phyloP scores from a whole-genome alignment of 23 red algal species.

The Gracilaria vermiculophylla region DNA sequence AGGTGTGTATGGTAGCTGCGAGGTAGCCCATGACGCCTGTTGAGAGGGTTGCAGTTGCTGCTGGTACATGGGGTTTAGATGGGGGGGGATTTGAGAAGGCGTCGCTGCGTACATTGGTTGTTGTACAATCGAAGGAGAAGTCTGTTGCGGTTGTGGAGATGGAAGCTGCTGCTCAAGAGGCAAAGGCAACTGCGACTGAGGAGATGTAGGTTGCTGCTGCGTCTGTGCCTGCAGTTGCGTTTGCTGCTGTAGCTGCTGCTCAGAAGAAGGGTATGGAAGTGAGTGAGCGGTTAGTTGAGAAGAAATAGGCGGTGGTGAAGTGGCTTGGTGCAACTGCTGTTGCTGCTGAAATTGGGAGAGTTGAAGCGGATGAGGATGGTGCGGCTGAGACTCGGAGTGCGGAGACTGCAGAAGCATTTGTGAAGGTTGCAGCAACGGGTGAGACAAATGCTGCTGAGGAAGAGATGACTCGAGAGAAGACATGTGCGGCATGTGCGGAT shows the following conservation, averaged over 20 bases:
- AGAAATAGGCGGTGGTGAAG: background rate
- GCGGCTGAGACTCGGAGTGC: slow-evolving; percentile 2
- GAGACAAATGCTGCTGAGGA: slow-evolving; percentile 1
- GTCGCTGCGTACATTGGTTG: slow-evolving; percentile 5
- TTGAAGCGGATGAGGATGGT: background rate
- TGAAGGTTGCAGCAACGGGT: background rate
- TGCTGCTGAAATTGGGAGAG: background rate
- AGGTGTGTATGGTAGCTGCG: background rate
- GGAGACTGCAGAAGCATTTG: background rate
- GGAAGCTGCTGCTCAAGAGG: background rate
- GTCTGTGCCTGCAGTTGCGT: background rate
- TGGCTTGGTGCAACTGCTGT: background rate
- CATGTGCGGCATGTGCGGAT: background rate
- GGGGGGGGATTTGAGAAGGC: background rate
- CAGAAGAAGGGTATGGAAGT: background rate
- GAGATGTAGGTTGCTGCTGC: background rate
- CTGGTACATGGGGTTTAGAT: slow-evolving; percentile 21
- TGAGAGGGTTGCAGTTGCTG: background rate
- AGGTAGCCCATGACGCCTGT: background rate
- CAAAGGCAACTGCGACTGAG: background rate
- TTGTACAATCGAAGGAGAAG: background rate
- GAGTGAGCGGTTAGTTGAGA: background rate
- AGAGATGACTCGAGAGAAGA: background rate
- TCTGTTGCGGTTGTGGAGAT: background rate
- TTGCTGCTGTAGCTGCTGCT: background rate